Percentiles rank a stretch among this genome's conserved stretches.
Evolutionary conservation across 2,329 filamentous ascomycete genomes (phyloP).

Genomic region (Fonsecaea nubica): DNA sequence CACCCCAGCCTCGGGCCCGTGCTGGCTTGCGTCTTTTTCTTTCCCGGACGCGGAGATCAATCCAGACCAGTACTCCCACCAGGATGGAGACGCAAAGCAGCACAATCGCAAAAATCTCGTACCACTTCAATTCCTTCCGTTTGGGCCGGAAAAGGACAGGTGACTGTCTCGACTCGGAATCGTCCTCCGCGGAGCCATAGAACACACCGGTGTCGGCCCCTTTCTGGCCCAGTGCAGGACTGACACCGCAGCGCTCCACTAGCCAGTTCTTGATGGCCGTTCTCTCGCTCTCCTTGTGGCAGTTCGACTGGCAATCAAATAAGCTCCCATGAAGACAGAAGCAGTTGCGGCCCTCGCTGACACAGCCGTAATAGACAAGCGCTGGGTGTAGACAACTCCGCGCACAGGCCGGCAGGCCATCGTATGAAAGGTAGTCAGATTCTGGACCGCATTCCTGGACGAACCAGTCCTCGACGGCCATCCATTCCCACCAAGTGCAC

Average conservation of each 20-base stretch:
- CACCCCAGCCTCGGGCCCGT: not conserved
- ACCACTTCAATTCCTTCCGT: not conserved
- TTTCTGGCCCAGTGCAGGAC: not conserved
- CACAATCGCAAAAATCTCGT: not conserved
- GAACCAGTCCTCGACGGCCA: slow-evolving; percentile 2
- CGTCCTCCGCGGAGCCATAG: not conserved
- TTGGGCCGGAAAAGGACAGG: not conserved
- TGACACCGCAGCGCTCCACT: not conserved
- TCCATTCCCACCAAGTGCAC: slow-evolving; percentile 4
- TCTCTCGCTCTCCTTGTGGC: not conserved
- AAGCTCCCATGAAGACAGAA: not conserved
- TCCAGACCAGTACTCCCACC: not conserved
- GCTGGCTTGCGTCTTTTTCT: not conserved
- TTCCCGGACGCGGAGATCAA: not conserved
- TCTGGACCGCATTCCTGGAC: not conserved
- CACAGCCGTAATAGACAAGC: slow-evolving; percentile 1
- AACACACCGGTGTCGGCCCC: not conserved
- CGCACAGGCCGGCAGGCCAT: not conserved
- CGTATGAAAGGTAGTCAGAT: not conserved
- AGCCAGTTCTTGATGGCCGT: slow-evolving; percentile 1
- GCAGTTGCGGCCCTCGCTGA: not conserved
- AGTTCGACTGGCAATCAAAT: not conserved
- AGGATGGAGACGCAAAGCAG: not conserved
- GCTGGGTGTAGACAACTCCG: not conserved
- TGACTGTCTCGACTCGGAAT: not conserved